Evolutionary conservation across 805 yeast species (phyloP).

Genomic region (Lipomyces sp.): DNA sequence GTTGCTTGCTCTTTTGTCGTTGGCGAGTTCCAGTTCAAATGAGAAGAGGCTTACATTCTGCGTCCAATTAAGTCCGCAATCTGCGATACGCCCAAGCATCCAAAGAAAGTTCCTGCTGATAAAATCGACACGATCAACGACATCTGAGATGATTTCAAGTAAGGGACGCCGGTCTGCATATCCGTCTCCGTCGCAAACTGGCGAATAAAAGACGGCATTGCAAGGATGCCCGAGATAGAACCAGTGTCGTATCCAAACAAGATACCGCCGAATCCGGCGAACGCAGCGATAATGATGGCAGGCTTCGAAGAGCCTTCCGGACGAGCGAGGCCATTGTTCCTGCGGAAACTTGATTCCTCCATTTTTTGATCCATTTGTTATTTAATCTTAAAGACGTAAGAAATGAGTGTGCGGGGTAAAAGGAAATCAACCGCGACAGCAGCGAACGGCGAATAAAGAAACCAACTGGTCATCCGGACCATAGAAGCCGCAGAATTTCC

Average conservation of each 20-base stretch:
- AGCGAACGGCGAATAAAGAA: no score
- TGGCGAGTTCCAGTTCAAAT: neutral
- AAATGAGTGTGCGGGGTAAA: no score
- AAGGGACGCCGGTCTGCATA: neutral
- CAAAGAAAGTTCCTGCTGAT: slow-evolving; percentile 83
- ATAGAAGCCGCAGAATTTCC: no score
- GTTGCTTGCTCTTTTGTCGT: no score
- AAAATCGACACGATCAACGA: slow-evolving; percentile 73
- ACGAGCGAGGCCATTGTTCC: no score
- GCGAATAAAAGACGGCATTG: slow-evolving; percentile 46
- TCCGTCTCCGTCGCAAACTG: neutral
- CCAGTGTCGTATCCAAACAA: slow-evolving; percentile 89
- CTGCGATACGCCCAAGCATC: slow-evolving; percentile 60
- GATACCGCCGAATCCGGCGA: slow-evolving; percentile 87
- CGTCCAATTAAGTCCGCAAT: slow-evolving; percentile 74
- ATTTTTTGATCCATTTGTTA: no score
- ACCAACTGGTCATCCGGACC: no score
- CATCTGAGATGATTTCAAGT: slow-evolving; percentile 3
- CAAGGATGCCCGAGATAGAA: slow-evolving; percentile 69
- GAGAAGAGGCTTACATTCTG: slow-evolving; percentile 38
- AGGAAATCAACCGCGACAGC: no score
- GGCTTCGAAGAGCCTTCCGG: slow-evolving; percentile 3
- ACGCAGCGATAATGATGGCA: slow-evolving; percentile 67
- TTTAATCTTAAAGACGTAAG: no score
- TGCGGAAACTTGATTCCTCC: no score